These are phyloP conservation scores for Epichloe sibirici DNA, from an alignment of 2,329 filamentous ascomycete genomes.

Conservation along the genomic window DNA sequence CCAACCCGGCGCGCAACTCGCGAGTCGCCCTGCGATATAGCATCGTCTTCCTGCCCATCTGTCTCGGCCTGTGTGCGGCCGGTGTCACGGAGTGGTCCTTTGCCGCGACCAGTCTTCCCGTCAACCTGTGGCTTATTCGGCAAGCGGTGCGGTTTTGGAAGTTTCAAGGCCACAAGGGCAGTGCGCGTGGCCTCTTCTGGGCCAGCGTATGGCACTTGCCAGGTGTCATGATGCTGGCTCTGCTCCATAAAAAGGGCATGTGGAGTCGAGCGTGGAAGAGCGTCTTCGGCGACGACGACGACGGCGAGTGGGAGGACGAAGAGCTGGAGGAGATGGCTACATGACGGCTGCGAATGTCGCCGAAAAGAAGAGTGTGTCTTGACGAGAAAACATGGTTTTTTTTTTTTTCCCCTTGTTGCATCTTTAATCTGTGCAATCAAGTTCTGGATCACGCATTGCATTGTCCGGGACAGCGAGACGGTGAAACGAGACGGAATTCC, in stretches of 20 bases:
- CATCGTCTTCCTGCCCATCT: conserved; percentile 75
- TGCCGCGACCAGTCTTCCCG: conserved; percentile 62
- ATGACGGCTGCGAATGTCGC: conserved; percentile 20
- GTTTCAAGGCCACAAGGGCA: conserved; percentile 64
- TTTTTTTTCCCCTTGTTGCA: too few species aligned
- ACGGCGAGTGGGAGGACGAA: conserved; percentile 47
- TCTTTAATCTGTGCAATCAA: too few species aligned
- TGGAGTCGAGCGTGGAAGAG: conserved; percentile 72
- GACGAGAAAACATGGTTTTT: neutral
- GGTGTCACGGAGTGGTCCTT: conserved; percentile 82
- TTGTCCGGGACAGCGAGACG: too few species aligned
- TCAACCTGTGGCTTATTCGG: conserved; percentile 76
- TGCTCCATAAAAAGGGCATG: conserved; percentile 87
- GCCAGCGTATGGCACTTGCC: conserved; percentile 95
- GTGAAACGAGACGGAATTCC: too few species aligned
- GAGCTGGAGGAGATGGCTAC: conserved; percentile 29
- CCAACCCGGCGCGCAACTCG: conserved; percentile 72
- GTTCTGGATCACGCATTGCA: too few species aligned
- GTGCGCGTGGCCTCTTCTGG: conserved; percentile 82
- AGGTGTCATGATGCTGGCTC: conserved; percentile 74
- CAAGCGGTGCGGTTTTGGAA: conserved; percentile 77
- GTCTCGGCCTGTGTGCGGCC: conserved; percentile 62
- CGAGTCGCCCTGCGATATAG: conserved; percentile 84
- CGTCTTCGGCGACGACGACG: conserved; percentile 46
- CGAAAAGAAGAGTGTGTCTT: conserved; percentile 6